Evolutionary conservation across 805 yeast species (phyloP), one percentile per base, ranked within the genome.

Genomic region (Yamadazyma akitaensis): DNA sequence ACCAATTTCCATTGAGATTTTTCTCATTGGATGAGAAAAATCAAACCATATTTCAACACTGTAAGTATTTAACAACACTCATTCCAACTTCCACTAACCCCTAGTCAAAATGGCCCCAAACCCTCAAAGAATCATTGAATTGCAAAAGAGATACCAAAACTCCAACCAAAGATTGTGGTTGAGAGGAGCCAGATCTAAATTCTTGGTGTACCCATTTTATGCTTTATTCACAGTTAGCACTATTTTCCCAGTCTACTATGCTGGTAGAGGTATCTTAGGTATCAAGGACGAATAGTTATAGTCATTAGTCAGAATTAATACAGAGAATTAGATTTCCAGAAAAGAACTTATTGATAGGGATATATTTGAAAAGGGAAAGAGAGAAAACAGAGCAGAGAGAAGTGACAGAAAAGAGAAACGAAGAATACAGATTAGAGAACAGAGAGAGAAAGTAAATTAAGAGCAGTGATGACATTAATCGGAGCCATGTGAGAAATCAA

Each of bases 201-300:
- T 76, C 59, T 68, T 83, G 64, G 77, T 87, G 55, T 83, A 82
- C 71, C 95, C 96, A 63, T 88, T 82, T 79, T 84, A 77, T 73
- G 88, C 87, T 52, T 73, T 82, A 51, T 83, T 87, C 67, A 72
- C 87, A 46, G 75, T 84, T 51, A 73, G 88, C 53, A 80, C 88
- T 43, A 75, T 75, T 49, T 77, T 79, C 50, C 85, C 94, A 51
- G 73, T 84, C 57, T 79, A 70, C 73, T 85, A 81, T 79, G 63
- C 80, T 47, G 87, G 81, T 58, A 82, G 90, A 75, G 94, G 94
- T 56, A 60, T 78, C 53, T 62, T 72, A 36, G 91, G 90, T 64
- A 73, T 84, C 65, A 84, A 85, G 74, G 84, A 38, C n/a, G 32
- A 28, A 28, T 28, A 13, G n/a, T 11, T 28, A 28, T 9, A 12